A percentile compares a stretch with the other conserved stretches of the same genome.
Evolutionary conservation across 306 rosid species (phyloP).

Genomic region (Dicorynia guianensis): DNA sequence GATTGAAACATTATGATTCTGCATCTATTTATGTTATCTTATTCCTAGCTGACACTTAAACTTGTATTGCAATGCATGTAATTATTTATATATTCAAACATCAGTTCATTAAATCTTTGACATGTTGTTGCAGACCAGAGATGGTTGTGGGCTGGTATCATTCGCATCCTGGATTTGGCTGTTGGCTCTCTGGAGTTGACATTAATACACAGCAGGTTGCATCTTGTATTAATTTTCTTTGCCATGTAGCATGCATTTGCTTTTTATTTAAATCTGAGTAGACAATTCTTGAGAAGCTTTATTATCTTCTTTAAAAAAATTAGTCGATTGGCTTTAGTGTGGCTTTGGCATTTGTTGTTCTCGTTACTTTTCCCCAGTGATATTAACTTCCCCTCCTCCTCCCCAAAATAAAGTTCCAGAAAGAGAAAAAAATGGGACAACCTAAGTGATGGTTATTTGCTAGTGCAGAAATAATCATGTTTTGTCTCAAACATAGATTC

Average conservation of each 20-base stretch:
- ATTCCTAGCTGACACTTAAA: neutral
- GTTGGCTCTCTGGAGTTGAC: constrained; percentile 99
- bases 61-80: constrained; percentile 14
- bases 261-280: constrained; percentile 3
- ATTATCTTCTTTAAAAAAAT: neutral
- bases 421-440: no score
- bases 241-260: constrained; percentile 5
- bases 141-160: constrained; percentile 99
- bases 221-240: neutral
- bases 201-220: constrained; percentile 96
- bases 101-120: constrained; percentile 21
- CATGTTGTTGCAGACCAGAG: constrained; percentile 73
- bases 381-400: no score
- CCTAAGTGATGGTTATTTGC: no score
- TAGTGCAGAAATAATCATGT: no score
- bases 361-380: no score
- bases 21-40: neutral
- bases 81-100: constrained; percentile 10
- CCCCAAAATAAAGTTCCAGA: no score
- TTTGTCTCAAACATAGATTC: no score
- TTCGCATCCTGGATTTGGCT: constrained; percentile 98
- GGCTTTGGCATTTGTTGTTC: no score
- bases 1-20: neutral
- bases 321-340: no score
- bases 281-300: neutral